A percentile compares a stretch with the other conserved stretches of the same genome.
Evolutionary conservation across 2,329 filamentous ascomycete genomes (phyloP).

Genomic region (Beauveria pseudobassiana): DNA sequence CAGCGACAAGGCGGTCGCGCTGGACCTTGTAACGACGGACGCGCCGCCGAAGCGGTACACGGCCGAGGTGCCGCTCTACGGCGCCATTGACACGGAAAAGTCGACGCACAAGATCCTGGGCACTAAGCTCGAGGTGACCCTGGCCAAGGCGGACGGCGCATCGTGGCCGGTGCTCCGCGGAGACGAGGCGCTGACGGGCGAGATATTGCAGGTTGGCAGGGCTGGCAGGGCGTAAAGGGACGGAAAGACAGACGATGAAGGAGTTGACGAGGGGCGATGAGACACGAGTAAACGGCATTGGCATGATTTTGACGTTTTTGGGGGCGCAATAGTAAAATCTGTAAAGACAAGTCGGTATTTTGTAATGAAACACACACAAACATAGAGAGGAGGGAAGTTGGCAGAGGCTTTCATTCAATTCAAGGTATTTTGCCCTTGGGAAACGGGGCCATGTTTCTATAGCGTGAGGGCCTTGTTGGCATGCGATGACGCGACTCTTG

Average conservation of each 20-base stretch:
- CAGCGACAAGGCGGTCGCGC: conserved; percentile 49
- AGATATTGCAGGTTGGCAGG: conserved; percentile 84
- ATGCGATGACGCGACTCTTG: not conserved
- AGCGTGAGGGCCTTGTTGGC: conserved; percentile 7
- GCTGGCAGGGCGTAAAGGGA: conserved; percentile 52
- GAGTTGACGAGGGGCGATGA: not conserved
- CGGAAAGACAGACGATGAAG: not conserved
- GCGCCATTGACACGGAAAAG: conserved; percentile 64
- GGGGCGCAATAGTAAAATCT: not conserved
- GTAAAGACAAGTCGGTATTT: not conserved
- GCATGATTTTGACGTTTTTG: not conserved
- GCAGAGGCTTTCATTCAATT: not conserved
- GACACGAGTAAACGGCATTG: not conserved
- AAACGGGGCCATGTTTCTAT: not conserved
- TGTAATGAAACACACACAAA: not conserved
- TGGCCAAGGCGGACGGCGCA: conserved; percentile 63
- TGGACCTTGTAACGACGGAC: conserved; percentile 84
- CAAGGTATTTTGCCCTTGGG: not conserved
- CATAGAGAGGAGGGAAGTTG: not conserved
- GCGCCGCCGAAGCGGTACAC: conserved; percentile 69
- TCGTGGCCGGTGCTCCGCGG: conserved; percentile 82
- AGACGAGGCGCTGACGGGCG: conserved; percentile 60
- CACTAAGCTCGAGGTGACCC: conserved; percentile 77
- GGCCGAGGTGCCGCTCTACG: conserved; percentile 67
- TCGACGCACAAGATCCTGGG: conserved; percentile 76